A percentile compares a stretch with the other conserved stretches of the same genome.
Evolutionary conservation across 73 alveolate genomes (phyloP).

Genomic region (Paramecium bursaria): DNA sequence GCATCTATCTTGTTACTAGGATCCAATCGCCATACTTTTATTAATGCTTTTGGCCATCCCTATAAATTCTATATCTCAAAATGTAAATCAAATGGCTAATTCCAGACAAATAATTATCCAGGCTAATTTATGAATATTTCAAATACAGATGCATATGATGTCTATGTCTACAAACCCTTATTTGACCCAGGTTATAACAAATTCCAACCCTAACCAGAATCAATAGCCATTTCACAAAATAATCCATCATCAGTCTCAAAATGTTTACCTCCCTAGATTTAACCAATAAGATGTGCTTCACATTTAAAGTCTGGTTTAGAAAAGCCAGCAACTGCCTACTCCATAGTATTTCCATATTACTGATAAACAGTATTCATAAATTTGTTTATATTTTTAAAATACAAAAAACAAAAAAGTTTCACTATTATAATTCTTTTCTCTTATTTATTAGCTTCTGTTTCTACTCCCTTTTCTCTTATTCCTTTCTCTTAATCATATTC

Average conservation of each 20-base stretch:
- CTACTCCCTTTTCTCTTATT: constrained; percentile 42
- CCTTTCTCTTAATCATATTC: constrained; percentile 61
- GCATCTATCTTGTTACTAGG: constrained; percentile 88
- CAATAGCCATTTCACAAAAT: constrained; percentile 85
- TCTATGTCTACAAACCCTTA: constrained; percentile 81
- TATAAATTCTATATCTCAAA: constrained; percentile 75
- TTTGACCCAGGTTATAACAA: constrained; percentile 68
- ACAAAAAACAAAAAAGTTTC: no score
- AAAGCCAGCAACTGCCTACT: background rate
- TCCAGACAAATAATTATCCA: constrained; percentile 77
- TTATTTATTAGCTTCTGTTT: constrained; percentile 50
- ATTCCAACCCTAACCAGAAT: constrained; percentile 85
- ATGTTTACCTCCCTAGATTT: constrained; percentile 85
- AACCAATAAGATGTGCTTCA: constrained; percentile 88
- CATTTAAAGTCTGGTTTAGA: constrained; percentile 77
- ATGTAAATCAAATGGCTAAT: constrained; percentile 91
- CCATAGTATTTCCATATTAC: constrained; percentile 6
- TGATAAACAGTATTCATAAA: constrained; percentile 31
- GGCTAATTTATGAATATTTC: background rate
- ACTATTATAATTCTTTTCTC: background rate
- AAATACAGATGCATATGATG: constrained; percentile 82
- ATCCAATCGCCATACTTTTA: constrained; percentile 88
- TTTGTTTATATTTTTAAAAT: no score
- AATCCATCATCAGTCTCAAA: constrained; percentile 88
- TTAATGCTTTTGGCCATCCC: constrained; percentile 77